phyloP scores from a whole-genome alignment of 2,329 filamentous ascomycete species.

The Coniosporium uncinatum region DNA sequence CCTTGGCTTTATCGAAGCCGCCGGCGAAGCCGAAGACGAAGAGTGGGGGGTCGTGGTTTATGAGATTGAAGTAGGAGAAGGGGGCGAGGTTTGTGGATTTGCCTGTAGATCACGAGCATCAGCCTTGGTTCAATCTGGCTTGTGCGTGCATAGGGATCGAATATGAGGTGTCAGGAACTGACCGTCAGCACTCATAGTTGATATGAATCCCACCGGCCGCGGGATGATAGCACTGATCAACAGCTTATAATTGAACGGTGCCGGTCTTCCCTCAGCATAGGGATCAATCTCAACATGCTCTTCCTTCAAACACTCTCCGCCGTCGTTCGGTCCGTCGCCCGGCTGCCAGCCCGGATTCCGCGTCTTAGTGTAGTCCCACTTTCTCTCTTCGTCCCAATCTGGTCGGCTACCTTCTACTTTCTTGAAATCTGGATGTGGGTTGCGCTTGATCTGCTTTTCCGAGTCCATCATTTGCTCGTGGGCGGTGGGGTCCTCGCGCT shows the following conservation, averaged over 20 bases:
- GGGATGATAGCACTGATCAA: slow-evolving; percentile 81
- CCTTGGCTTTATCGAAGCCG: slow-evolving; percentile 60
- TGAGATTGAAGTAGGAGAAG: slow-evolving; percentile 80
- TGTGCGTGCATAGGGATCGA: neutral
- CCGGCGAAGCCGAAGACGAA: slow-evolving; percentile 63
- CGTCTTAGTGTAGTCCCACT: slow-evolving; percentile 56
- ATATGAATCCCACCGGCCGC: slow-evolving; percentile 67
- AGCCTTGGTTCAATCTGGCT: neutral
- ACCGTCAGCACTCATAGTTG: slow-evolving; percentile 56
- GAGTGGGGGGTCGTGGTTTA: slow-evolving; percentile 82
- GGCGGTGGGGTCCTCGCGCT: too few relatives aligned
- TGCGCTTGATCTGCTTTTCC: slow-evolving; percentile 47
- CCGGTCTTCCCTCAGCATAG: slow-evolving; percentile 61
- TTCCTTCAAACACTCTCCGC: slow-evolving; percentile 41
- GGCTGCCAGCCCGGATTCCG: slow-evolving; percentile 59
- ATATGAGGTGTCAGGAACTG: slow-evolving; percentile 8
- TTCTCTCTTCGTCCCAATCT: slow-evolving; percentile 44
- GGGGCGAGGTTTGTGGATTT: slow-evolving; percentile 71
- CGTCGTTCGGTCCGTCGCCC: slow-evolving; percentile 59
- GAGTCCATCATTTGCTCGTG: slow-evolving; percentile 27
- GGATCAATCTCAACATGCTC: slow-evolving; percentile 78
- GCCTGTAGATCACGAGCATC: slow-evolving; percentile 7
- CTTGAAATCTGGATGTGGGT: slow-evolving; percentile 69
- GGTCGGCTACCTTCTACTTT: slow-evolving; percentile 60
- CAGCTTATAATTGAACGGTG: slow-evolving; percentile 82